A percentile compares a stretch with the other conserved stretches of the same genome.
Conservation (phyloP, 306 rosid species). For the Lotus japonicus region DNA sequence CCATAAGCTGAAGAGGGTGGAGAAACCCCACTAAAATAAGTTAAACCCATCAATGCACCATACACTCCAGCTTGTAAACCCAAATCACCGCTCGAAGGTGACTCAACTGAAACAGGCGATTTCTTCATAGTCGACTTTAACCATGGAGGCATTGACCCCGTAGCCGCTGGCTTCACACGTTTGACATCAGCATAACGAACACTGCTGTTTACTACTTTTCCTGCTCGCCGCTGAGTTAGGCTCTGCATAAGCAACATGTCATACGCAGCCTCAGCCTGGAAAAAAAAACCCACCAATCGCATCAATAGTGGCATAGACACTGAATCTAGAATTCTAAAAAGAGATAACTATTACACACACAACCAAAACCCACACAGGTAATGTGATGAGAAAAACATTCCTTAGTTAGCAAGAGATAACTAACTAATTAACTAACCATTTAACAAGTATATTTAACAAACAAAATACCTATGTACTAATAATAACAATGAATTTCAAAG, state of each 20-base stretch:
- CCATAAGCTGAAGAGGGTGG: conserved; percentile 46
- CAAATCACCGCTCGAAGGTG: conserved; percentile 69
- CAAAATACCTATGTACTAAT: background rate
- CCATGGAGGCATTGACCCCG: conserved; percentile 75
- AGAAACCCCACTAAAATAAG: conserved; percentile 67
- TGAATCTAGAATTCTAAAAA: background rate
- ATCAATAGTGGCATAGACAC: conserved; percentile 7
- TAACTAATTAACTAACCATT: background rate
- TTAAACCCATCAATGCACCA: conserved; percentile 83
- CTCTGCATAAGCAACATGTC: conserved; percentile 97
- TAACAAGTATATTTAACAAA: background rate
- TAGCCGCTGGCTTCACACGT: conserved; percentile 51
- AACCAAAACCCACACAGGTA: no score
- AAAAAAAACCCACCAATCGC: conserved; percentile 10
- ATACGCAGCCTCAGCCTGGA: conserved; percentile 95
- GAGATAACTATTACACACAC: background rate
- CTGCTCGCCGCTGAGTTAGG: conserved; percentile 80
- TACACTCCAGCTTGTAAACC: conserved; percentile 93
- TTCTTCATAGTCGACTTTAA: conserved; percentile 56
- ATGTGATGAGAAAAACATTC: background rate
- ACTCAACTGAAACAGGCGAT: conserved; percentile 59
- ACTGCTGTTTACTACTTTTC: conserved; percentile 67
- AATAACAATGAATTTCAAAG: no score
- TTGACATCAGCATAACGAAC: conserved; percentile 94
- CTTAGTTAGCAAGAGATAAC: background rate